Percentiles rank a stretch among this genome's conserved stretches.
Conservation (phyloP, 176 grass and related monocot genomes). For the Oryza meridionalis region DNA sequence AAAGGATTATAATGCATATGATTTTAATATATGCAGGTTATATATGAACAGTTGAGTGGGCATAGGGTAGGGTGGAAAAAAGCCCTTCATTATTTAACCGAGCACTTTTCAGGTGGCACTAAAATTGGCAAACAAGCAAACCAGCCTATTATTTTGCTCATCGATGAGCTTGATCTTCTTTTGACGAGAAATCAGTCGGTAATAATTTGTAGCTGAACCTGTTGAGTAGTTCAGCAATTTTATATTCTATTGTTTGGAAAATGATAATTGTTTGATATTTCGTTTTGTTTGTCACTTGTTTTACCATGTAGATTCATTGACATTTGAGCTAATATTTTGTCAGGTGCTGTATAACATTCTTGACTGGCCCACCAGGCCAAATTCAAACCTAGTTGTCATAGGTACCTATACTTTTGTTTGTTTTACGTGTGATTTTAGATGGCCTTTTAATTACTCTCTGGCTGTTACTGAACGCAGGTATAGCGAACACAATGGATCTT, state of each 20-base stretch:
- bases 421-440: slow-evolving; percentile 27
- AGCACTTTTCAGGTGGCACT: slow-evolving; percentile 79
- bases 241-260: slow-evolving; percentile 20
- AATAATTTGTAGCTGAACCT: slow-evolving; percentile 43
- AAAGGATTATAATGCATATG: slow-evolving; percentile 8
- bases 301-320: slow-evolving; percentile 21
- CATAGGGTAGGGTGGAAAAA: slow-evolving; percentile 92
- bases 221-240: neutral
- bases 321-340: slow-evolving; percentile 35
- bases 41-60: slow-evolving; percentile 90
- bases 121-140: slow-evolving; percentile 67
- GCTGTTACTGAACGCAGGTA: slow-evolving; percentile 60
- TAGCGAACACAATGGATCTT: slow-evolving; percentile 99
- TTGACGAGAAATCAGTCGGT: slow-evolving; percentile 98
- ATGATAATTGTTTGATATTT: neutral
- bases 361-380: slow-evolving; percentile 91
- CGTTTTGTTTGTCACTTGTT: slow-evolving; percentile 4
- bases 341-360: slow-evolving; percentile 99
- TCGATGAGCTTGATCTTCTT: slow-evolving; percentile 99
- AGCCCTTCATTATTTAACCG: slow-evolving; percentile 89
- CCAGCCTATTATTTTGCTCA: slow-evolving; percentile 88
- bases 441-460: slow-evolving; percentile 42
- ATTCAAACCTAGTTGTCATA: slow-evolving; percentile 91
- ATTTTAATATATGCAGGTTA: slow-evolving; percentile 55
- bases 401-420: slow-evolving; percentile 54